Evolutionary conservation across 225 moss, liverwort and hornwort species (phyloP), one percentile per base, ranked within the genome.

Genomic region (Polytrichum formosum): DNA sequence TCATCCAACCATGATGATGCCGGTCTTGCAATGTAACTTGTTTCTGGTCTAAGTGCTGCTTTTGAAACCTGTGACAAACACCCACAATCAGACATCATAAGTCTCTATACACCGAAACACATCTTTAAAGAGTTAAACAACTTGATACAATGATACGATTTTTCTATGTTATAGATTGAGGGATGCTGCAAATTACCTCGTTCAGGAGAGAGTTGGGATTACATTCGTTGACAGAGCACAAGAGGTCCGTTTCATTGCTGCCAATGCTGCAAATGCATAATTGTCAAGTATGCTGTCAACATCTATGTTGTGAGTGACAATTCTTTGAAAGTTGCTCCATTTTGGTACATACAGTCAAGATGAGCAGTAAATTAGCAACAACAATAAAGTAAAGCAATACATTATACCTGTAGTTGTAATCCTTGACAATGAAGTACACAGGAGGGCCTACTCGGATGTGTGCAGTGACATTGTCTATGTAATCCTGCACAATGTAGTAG

Each of bases 1-100:
- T 97, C 96, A 60, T 93, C 94, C 26, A 97, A 80, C 96, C 96
- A 93, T 55, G 94, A 94, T 65, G 93, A 81, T 70, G 96, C 93
- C 72, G 93, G 92, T 74, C 86, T 70, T 68, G 92, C 92, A 75
- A 97, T 92, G 70, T 81, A 97, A 75, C 86, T 92, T 58, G 79
- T 77, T 65, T 91, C 90, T 66, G 93, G 96, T 56, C 70, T 76
- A 46, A 85, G 70, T 26, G 96, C 88, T 77, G 91, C 92, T 77
- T 79, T 80, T 65, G 94, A 91, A 13, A 97, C 86, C 96, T 96
- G 73, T 37, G 73, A 28, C 76, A 20, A 22, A 18, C 55, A 21
- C 65, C 53, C 53, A 16, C 55, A 26, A 2, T 67, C 54, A 67
- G 54, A 67, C 18, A 25, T 54, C 18, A 16, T 46, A 46, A 46